phyloP scores from a whole-genome alignment of 768 basidiomycete genomes.

The Lentinula sp. region DNA sequence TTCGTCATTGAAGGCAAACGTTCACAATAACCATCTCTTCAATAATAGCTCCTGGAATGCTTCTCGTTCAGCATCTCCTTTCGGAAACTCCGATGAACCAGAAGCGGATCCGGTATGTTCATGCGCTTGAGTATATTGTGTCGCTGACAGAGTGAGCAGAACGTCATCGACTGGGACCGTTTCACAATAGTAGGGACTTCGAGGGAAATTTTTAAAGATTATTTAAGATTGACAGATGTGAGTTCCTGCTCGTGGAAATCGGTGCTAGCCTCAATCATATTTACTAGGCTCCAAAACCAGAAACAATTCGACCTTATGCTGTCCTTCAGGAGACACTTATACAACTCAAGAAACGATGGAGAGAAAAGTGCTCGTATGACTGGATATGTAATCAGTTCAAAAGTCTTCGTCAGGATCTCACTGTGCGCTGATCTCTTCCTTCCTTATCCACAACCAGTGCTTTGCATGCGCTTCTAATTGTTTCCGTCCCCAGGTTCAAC shows the following conservation, averaged over 20 bases:
- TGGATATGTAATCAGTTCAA: constrained; percentile 99
- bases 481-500: constrained; percentile 71
- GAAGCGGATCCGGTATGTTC: constrained; percentile 64
- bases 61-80: constrained; percentile 41
- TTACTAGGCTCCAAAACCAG: constrained; percentile 89
- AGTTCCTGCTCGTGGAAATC: constrained; percentile 13
- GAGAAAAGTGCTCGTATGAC: constrained; percentile 64
- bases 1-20: constrained; percentile 37
- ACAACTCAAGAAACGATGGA: constrained; percentile 87
- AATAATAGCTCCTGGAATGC: constrained; percentile 39
- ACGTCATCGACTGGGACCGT: constrained; percentile 95
- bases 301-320: constrained; percentile 84
- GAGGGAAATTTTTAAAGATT: constrained; percentile 89
- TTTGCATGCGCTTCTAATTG: constrained; percentile 11
- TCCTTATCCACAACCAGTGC: constrained; percentile 15
- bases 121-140: neutral
- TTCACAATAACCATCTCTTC: constrained; percentile 50
- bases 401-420: constrained; percentile 94
- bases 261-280: constrained; percentile 4
- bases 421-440: constrained; percentile 51
- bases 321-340: constrained; percentile 80
- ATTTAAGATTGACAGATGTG: constrained; percentile 88
- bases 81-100: constrained; percentile 52
- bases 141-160: constrained; percentile 41
- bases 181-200: constrained; percentile 93